Percentiles rank a stretch among this genome's conserved stretches.
phyloP scores from a whole-genome alignment of 345 rosid genomes.

The Arabidopsis arenosa region DNA sequence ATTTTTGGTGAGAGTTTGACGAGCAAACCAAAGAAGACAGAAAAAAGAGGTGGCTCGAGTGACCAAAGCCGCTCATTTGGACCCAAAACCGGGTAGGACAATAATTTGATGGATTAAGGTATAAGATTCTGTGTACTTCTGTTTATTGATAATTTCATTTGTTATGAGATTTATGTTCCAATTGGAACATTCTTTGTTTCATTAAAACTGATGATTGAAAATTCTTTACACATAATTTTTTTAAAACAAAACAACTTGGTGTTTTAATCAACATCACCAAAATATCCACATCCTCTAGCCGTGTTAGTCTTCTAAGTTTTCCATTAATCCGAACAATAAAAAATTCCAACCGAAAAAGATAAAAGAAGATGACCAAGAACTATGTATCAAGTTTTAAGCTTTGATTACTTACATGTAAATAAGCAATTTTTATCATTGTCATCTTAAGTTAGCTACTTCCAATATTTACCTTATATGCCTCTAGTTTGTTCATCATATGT shows the following conservation, averaged over 20 bases:
- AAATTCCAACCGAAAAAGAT: neutral
- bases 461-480: neutral
- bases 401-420: no score
- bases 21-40: slow-evolving; percentile 2
- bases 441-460: neutral
- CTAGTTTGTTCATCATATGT: neutral
- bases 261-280: no score
- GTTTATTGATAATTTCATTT: neutral
- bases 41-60: neutral
- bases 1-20: neutral
- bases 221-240: no score
- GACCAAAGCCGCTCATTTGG: neutral
- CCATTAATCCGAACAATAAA: neutral
- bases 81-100: neutral
- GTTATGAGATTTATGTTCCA: slow-evolving; percentile 1
- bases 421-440: no score
- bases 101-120: neutral
- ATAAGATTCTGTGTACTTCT: neutral
- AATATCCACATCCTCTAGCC: no score
- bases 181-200: neutral
- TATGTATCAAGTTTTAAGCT: no score
- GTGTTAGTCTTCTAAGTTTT: neutral
- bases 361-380: neutral
- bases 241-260: no score
- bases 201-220: neutral